Conservation (phyloP, 352 stramenopile species). For the Pythium aristosporum region DNA sequence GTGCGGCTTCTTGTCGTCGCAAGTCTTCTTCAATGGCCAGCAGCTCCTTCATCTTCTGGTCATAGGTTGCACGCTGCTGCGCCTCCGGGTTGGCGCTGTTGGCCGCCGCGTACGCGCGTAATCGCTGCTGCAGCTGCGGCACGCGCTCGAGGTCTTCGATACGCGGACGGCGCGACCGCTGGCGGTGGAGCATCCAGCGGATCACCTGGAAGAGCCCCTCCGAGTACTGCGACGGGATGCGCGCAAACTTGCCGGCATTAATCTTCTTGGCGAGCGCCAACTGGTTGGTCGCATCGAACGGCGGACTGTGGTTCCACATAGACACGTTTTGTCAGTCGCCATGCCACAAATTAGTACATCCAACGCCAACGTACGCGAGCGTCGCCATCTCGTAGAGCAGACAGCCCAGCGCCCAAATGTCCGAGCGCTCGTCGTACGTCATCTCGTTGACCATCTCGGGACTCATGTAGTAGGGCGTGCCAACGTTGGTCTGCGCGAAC, state of each 20-base stretch:
- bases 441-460: slow-evolving; percentile 92
- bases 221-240: slow-evolving; percentile 90
- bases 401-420: slow-evolving; percentile 91
- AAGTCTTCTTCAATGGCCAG: slow-evolving; percentile 84
- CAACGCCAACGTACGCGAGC: slow-evolving; percentile 48
- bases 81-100: slow-evolving; percentile 55
- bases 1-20: slow-evolving; percentile 76
- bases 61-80: slow-evolving; percentile 79
- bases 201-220: slow-evolving; percentile 90
- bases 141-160: slow-evolving; percentile 86
- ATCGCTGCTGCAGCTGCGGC: slow-evolving; percentile 74
- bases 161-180: slow-evolving; percentile 73
- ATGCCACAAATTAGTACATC: neutral
- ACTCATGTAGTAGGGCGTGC: slow-evolving; percentile 94
- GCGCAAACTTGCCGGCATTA: slow-evolving; percentile 89
- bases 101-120: slow-evolving; percentile 73
- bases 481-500: slow-evolving; percentile 90
- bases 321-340: neutral
- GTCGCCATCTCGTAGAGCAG: slow-evolving; percentile 91
- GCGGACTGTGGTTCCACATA: slow-evolving; percentile 47
- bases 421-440: slow-evolving; percentile 91
- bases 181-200: slow-evolving; percentile 88
- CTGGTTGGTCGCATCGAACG: slow-evolving; percentile 92
- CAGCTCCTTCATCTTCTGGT: slow-evolving; percentile 88
- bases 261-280: slow-evolving; percentile 93